A percentile compares a stretch with the other conserved stretches of the same genome.
These are phyloP conservation scores for Fragilaria crotonensis DNA, from an alignment of 108 stramenopile species.

Conservation along the genomic window DNA sequence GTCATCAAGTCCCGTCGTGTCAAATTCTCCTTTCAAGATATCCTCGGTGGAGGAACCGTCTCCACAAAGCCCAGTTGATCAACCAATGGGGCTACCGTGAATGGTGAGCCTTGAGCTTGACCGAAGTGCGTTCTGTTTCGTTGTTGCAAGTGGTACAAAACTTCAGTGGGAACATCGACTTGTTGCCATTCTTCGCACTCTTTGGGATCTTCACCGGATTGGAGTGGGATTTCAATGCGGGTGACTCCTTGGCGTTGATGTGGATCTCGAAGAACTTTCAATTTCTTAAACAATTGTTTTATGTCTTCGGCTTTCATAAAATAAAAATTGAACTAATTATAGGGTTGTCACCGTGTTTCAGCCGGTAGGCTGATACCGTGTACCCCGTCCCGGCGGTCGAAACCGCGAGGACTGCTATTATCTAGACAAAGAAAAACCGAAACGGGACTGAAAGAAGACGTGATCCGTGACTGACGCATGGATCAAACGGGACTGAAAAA, in stretches of 20 bases:
- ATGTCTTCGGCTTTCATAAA: neutral
- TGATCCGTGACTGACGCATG: too few species aligned
- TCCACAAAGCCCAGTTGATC: neutral
- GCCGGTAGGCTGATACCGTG: too few species aligned
- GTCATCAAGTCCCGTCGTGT: neutral
- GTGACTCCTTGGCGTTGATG: neutral
- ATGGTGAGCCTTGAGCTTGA: neutral
- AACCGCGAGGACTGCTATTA: too few species aligned
- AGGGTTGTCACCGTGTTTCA: too few species aligned
- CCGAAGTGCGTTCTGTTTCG: neutral
- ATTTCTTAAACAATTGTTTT: neutral
- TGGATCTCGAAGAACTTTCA: neutral
- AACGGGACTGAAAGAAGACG: too few species aligned
- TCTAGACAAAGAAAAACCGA: too few species aligned
- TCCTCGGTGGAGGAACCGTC: too few species aligned
- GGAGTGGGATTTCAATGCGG: neutral
- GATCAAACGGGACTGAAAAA: too few species aligned
- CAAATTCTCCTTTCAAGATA: neutral
- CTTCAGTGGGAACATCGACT: neutral
- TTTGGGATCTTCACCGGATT: neutral
- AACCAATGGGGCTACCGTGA: neutral
- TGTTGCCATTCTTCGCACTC: too few species aligned
- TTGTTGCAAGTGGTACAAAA: neutral
- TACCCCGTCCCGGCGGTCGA: too few species aligned
- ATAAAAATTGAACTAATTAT: too few species aligned